phyloP scores from a whole-genome alignment of 208 protist species.

The Leptomonas pyrrhocoris region DNA sequence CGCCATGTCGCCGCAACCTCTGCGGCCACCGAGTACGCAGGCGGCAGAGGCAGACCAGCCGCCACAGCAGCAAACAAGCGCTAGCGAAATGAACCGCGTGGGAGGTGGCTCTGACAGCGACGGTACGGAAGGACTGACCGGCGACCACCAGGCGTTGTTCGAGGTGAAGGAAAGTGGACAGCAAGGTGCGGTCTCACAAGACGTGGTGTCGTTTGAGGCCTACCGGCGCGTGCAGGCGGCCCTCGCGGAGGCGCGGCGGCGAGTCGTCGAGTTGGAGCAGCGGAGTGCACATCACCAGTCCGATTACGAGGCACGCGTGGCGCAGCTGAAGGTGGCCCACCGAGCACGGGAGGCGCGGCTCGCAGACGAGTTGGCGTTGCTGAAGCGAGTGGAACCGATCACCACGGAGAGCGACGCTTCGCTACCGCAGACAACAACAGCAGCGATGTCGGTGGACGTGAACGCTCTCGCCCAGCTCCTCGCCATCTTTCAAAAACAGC shows the following conservation, averaged over 20 bases:
- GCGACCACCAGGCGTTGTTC: background rate
- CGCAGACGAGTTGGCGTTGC: conserved; percentile 27
- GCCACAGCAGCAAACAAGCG: background rate
- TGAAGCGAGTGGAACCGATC: conserved; percentile 14
- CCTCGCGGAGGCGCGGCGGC: conserved; percentile 32
- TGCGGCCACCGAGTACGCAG: conserved; percentile 4
- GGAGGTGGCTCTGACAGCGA: no score
- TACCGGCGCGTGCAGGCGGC: conserved; percentile 27
- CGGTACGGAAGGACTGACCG: background rate
- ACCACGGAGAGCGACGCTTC: background rate
- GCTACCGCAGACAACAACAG: background rate
- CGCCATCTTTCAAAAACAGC: conserved; percentile 2
- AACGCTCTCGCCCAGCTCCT: conserved; percentile 8
- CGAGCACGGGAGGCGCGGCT: conserved; percentile 29
- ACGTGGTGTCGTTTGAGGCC: conserved; percentile 15
- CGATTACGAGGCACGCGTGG: conserved; percentile 25
- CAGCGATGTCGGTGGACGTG: conserved; percentile 4
- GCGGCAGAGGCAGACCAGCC: background rate
- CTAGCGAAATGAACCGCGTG: background rate
- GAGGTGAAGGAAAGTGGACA: background rate
- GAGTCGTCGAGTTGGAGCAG: conserved; percentile 32
- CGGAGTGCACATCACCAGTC: conserved; percentile 4
- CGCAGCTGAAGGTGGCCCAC: conserved; percentile 39
- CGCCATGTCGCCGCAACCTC: conserved; percentile 24
- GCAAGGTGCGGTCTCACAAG: background rate